Evolutionary conservation across 2,329 filamentous ascomycete genomes (phyloP), one percentile per base, ranked within the genome.

Genomic region (Fusarium decemcellulare): DNA sequence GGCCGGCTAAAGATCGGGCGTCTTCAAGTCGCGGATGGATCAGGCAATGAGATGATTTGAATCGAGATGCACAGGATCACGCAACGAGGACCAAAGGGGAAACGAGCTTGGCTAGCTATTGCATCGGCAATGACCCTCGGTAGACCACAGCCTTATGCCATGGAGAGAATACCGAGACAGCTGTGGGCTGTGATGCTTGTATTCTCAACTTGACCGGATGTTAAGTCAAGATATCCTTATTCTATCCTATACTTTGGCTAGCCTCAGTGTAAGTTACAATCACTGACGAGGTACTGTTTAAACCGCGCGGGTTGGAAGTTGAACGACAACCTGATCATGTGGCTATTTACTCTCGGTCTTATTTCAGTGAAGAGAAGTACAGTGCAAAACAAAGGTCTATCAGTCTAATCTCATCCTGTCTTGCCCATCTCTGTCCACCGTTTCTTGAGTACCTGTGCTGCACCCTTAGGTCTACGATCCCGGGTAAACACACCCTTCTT

Each of bases 401-500:
- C 23, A 10, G 16, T 18, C 29, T 48, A 48, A 30, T 48, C 11
- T 39, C 30, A 34, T 34, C 15, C 30, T 14, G 34, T 36, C 46
- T 23, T 47, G 27, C n/a, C 46, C 30, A 53, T 50, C 18, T 15
- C 36, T 23, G 29, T 65, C 60, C 63, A 64, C 8, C 63, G 14
- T 36, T 54, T 65, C 32, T 5, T 65, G 8, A 65, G n/a, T 2
- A 50, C 54, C 36, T 65, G 60, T 6, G 46, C 54, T 34, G 63
- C 60, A 7, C 63, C 43, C 37, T 65, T 64, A 6, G 54, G 60
- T 51, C 52, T 64, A 2, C 59, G 37, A 23, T 71, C 68, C 6
- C 63, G 32, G 2, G 68, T 71, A 43, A 71, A 71, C 1, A 67
- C 43, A 2, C 68, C 68, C 47, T 71, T 71, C 32, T 71, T 71